phyloP scores from a whole-genome alignment of 2,329 filamentous ascomycete genomes.

The Penicillium sp. region DNA sequence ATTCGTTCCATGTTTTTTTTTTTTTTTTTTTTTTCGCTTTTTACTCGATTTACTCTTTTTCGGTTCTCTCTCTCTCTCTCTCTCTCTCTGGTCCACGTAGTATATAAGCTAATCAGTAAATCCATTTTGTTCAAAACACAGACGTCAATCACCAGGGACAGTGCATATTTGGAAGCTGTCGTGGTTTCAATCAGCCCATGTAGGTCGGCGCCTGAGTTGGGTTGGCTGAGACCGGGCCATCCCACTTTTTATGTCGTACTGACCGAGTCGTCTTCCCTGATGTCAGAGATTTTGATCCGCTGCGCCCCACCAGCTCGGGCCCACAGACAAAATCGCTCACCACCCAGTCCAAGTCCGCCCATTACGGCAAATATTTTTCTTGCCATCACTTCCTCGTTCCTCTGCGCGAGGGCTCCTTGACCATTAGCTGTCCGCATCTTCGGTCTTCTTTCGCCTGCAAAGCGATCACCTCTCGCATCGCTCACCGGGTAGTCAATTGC shows the following conservation, averaged over 20 bases:
- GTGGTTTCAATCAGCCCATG: no score
- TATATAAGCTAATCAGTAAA: no score
- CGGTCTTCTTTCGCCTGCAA: slow-evolving; percentile 1
- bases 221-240: no score
- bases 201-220: no score
- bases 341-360: slow-evolving; percentile 9
- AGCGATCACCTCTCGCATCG: slow-evolving; percentile 3
- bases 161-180: no score
- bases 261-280: slow-evolving; percentile 10
- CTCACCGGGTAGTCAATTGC: slow-evolving; percentile 13
- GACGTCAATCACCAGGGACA: no score
- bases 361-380: slow-evolving; percentile 17
- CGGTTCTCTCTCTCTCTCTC: no score
- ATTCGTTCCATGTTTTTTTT: neutral
- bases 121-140: no score
- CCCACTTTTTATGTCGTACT: neutral
- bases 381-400: slow-evolving; percentile 11
- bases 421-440: slow-evolving; percentile 3
- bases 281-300: slow-evolving; percentile 21
- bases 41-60: no score
- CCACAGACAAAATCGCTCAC: slow-evolving; percentile 25
- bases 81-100: no score
- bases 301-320: slow-evolving; percentile 19
- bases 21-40: neutral
- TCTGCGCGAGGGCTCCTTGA: slow-evolving; percentile 9